Percentiles rank a stretch among this genome's conserved stretches.
phyloP scores from a whole-genome alignment of 345 rosid genomes.

The Acer yangbiense region DNA sequence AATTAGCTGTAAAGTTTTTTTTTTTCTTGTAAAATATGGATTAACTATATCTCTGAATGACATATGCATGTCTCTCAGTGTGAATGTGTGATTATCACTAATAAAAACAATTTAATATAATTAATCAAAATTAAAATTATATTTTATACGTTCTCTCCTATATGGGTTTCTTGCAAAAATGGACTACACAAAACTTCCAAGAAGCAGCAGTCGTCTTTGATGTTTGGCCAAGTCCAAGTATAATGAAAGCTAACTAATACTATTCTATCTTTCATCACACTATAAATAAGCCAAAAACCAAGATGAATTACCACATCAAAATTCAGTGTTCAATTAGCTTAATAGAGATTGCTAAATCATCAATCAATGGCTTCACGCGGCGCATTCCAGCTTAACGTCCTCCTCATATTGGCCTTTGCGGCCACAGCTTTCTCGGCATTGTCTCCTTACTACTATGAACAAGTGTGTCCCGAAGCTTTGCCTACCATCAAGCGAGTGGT shows the following conservation, averaged over 20 bases:
- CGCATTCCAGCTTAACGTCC: slow-evolving; percentile 7
- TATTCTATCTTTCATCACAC: background rate
- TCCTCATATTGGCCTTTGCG: slow-evolving; percentile 23
- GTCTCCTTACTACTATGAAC: slow-evolving; percentile 53
- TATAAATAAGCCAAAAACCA: slow-evolving; percentile 6
- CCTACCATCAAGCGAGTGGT: slow-evolving; percentile 41
- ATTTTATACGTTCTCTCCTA: background rate
- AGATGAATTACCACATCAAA: background rate
- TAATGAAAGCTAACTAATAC: too few relatives aligned
- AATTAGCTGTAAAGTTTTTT: too few relatives aligned
- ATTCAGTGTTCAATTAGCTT: background rate
- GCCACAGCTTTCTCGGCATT: slow-evolving; percentile 23
- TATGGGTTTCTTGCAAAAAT: background rate
- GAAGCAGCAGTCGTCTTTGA: background rate
- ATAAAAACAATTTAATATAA: too few relatives aligned
- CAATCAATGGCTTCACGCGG: slow-evolving; percentile 24
- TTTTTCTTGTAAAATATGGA: too few relatives aligned
- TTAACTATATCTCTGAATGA: too few relatives aligned
- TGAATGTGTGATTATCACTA: too few relatives aligned
- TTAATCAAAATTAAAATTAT: too few relatives aligned
- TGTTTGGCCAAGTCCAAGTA: background rate
- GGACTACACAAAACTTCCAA: background rate
- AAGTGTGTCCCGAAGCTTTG: slow-evolving; percentile 53
- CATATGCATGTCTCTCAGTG: too few relatives aligned
- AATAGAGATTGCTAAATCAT: background rate